Evolutionary conservation across 176 grass and related monocot genomes (phyloP).

Genomic region (Stipa capillata): DNA sequence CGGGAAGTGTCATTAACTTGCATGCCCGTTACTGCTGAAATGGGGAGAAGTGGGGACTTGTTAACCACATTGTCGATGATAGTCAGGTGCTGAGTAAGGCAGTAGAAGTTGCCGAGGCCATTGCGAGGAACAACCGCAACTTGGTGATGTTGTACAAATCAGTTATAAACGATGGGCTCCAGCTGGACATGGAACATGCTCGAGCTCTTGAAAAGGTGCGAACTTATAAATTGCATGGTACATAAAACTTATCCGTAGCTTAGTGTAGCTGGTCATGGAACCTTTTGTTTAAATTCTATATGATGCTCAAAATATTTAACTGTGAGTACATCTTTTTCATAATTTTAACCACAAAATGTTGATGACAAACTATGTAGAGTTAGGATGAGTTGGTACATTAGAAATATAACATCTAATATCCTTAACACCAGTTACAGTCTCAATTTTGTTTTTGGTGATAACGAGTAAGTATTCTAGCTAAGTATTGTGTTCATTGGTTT

Average conservation of each 20-base stretch:
- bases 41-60: conserved; percentile 88
- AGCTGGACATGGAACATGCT: conserved; percentile 58
- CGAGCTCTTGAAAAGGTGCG: conserved; percentile 73
- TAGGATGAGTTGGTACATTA: not conserved
- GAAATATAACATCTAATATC: not conserved
- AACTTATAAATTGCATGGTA: not conserved
- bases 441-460: not conserved
- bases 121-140: conserved; percentile 64
- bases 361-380: not conserved
- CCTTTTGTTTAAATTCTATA: not conserved
- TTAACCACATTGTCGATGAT: conserved; percentile 70
- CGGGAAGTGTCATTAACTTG: conserved; percentile 71
- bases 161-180: conserved; percentile 83
- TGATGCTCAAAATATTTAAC: not conserved
- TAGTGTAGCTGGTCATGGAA: not conserved
- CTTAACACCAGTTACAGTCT: not conserved
- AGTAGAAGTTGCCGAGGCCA: conserved; percentile 51
- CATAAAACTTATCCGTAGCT: not conserved
- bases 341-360: not conserved
- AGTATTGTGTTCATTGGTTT: not conserved
- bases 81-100: conserved; percentile 65
- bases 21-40: conserved; percentile 62
- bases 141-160: conserved; percentile 77
- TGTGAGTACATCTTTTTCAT: not conserved
- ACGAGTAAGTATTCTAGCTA: not conserved